A percentile compares a stretch with the other conserved stretches of the same genome.
Conservation (phyloP, 768 basidiomycete genomes). For the Polyporus arcularius region DNA sequence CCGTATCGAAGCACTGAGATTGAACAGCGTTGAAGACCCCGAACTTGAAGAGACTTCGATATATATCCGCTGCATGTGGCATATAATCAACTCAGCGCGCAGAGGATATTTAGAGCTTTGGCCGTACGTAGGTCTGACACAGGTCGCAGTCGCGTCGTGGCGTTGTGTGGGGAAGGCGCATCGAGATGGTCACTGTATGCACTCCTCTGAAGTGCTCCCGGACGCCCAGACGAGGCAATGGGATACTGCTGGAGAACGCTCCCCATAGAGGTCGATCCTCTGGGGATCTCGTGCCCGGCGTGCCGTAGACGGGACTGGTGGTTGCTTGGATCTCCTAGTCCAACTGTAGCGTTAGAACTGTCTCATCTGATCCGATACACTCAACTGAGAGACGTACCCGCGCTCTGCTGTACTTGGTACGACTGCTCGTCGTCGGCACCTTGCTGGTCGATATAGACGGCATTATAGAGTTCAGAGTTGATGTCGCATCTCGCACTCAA, state of each 20-base stretch:
- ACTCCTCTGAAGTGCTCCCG: not conserved
- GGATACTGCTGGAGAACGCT: not conserved
- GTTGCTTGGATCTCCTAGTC: no score
- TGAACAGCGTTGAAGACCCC: constrained; percentile 92
- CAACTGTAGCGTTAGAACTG: no score
- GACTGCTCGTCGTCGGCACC: no score
- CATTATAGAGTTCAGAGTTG: no score
- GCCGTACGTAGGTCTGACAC: constrained; percentile 72
- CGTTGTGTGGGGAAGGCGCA: constrained; percentile 29
- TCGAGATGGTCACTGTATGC: not conserved
- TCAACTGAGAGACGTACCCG: no score
- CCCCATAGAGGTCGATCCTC: not conserved
- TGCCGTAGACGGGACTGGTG: no score
- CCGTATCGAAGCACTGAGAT: constrained; percentile 76
- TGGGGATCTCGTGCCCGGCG: no score
- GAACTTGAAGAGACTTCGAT: constrained; percentile 82
- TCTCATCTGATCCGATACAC: no score
- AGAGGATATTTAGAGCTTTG: constrained; percentile 5
- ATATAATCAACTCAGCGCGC: not conserved
- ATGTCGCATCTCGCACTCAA: no score
- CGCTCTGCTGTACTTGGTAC: no score
- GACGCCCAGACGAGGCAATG: no score
- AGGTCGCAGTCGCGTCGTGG: constrained; percentile 59
- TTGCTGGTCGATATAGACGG: no score
- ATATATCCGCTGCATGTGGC: constrained; percentile 67